A percentile compares a stretch with the other conserved stretches of the same genome.
Conservation (phyloP, 2,329 filamentous ascomycete species). For the Colletotrichum falcatum region DNA sequence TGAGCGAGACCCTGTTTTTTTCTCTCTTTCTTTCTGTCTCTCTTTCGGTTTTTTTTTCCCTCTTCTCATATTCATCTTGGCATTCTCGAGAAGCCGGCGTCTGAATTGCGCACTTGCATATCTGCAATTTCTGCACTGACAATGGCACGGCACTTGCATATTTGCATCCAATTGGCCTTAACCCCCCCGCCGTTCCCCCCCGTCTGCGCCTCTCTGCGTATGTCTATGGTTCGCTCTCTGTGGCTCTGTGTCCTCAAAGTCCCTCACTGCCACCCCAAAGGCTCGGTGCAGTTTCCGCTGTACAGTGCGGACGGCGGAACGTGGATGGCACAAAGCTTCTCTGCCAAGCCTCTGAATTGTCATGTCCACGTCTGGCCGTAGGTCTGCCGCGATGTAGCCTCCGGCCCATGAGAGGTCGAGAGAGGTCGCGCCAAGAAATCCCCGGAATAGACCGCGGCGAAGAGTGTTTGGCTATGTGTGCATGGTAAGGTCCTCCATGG, state of each 20-base stretch:
- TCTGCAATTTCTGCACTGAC: constrained; percentile 8
- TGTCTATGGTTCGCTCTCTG: not conserved
- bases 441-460: constrained; percentile 37
- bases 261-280: constrained; percentile 9
- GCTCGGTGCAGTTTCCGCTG: constrained; percentile 8
- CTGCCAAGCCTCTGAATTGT: constrained; percentile 37
- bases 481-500: constrained; percentile 8
- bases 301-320: constrained; percentile 18
- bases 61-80: constrained; percentile 1
- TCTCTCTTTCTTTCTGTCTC: not conserved
- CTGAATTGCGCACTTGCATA: constrained; percentile 6
- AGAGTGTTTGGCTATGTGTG: constrained; percentile 19
- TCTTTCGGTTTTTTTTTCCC: too few relatives aligned
- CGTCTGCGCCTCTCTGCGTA: not conserved
- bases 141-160: constrained; percentile 9
- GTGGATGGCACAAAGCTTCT: constrained; percentile 26
- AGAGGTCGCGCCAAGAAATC: constrained; percentile 30
- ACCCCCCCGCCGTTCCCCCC: not conserved
- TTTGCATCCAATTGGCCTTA: not conserved
- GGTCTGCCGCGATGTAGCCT: constrained; percentile 13
- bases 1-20: constrained; percentile 1
- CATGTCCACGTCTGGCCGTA: constrained; percentile 39
- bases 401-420: constrained; percentile 12
- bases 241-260: constrained; percentile 1
- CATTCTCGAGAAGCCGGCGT: not conserved